These are phyloP conservation scores for Coniferiporia weirii DNA, from an alignment of 1,284 basidiomycete species.

Conservation along the genomic window DNA sequence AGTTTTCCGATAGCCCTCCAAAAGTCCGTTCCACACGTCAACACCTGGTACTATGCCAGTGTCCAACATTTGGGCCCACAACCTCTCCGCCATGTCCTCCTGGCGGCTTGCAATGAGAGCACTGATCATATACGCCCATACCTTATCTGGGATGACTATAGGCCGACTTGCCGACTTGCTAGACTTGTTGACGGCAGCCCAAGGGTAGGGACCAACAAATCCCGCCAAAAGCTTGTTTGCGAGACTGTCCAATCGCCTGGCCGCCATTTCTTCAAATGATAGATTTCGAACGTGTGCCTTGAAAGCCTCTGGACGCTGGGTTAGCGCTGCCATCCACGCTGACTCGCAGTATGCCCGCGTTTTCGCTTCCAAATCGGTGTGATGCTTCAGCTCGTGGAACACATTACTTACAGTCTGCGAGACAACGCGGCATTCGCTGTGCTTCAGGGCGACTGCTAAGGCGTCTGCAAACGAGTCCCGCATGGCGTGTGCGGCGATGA, in stretches of 20 bases:
- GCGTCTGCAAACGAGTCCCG: constrained; percentile 49
- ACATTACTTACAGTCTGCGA: constrained; percentile 32
- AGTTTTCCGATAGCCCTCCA: constrained; percentile 52
- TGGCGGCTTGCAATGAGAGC: constrained; percentile 51
- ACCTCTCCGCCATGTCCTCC: constrained; percentile 47
- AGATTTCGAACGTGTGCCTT: constrained; percentile 44
- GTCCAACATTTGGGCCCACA: constrained; percentile 60
- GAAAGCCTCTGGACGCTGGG: constrained; percentile 45
- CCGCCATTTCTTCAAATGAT: constrained; percentile 24
- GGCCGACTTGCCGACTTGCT: constrained; percentile 32
- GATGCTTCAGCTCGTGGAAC: constrained; percentile 31
- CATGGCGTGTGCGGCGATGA: constrained; percentile 55
- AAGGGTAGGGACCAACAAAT: constrained; percentile 41
- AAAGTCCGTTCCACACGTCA: constrained; percentile 57
- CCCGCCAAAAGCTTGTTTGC: constrained; percentile 47
- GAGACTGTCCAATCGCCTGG: constrained; percentile 32
- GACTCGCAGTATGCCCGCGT: constrained; percentile 40
- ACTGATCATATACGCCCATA: constrained; percentile 59
- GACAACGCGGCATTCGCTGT: constrained; percentile 31
- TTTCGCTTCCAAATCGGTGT: constrained; percentile 33
- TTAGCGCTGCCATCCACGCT: constrained; percentile 44
- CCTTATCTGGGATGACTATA: constrained; percentile 47
- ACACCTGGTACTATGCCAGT: constrained; percentile 45
- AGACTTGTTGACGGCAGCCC: constrained; percentile 38
- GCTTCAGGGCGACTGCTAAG: constrained; percentile 27